phyloP scores from a whole-genome alignment of 78 protist species.

The Monosiga brevicollis region DNA sequence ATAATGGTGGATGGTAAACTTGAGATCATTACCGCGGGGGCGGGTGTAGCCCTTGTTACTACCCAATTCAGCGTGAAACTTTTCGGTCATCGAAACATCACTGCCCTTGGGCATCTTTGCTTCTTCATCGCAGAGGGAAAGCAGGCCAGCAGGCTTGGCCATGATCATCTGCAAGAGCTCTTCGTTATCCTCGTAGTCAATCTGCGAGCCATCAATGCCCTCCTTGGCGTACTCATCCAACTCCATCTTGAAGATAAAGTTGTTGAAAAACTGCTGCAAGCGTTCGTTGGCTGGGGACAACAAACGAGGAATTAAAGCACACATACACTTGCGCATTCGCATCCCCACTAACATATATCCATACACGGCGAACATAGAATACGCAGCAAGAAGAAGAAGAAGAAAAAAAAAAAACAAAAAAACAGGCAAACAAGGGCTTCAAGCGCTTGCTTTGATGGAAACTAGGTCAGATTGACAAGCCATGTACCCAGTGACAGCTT shows the following conservation, averaged over 20 bases:
- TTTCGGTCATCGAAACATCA: slow-evolving; percentile 29
- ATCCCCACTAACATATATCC: no score
- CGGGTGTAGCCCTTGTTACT: slow-evolving; percentile 6
- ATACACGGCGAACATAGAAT: no score
- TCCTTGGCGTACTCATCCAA: slow-evolving; percentile 51
- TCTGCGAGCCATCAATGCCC: slow-evolving; percentile 21
- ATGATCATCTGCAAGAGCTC: slow-evolving; percentile 18
- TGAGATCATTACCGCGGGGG: background rate
- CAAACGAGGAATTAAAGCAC: background rate
- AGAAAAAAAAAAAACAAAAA: no score
- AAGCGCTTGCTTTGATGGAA: no score
- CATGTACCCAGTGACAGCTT: slow-evolving; percentile 76
- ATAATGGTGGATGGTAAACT: background rate
- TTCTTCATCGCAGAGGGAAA: slow-evolving; percentile 47
- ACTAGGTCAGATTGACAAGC: no score
- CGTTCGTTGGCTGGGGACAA: slow-evolving; percentile 71
- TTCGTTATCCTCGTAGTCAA: slow-evolving; percentile 31
- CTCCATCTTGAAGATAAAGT: slow-evolving; percentile 40
- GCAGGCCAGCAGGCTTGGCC: slow-evolving; percentile 24
- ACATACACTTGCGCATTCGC: no score
- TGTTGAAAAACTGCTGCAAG: slow-evolving; percentile 71
- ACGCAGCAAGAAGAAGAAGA: no score
- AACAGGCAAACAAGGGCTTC: no score
- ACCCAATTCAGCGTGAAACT: slow-evolving; percentile 11
- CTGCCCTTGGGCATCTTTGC: slow-evolving; percentile 48